These are phyloP conservation scores for Annulohypoxylon maeteangense DNA, from an alignment of 495 filamentous ascomycete species.

Conservation along the genomic window DNA sequence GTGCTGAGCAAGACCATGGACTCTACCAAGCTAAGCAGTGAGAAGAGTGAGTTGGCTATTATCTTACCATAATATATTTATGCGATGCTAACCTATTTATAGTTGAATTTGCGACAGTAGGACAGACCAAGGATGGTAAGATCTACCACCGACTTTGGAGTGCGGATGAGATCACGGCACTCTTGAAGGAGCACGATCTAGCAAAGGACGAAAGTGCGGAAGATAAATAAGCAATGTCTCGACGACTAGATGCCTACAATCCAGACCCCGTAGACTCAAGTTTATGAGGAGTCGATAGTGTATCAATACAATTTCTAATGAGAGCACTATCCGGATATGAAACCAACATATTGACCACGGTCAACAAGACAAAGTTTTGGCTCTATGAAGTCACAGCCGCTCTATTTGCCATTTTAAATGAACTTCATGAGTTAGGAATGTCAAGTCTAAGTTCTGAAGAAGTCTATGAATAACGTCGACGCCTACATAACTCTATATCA, in stretches of 20 bases:
- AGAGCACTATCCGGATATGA: conserved; percentile 13
- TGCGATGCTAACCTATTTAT: conserved; percentile 48
- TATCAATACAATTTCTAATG: conserved; percentile 34
- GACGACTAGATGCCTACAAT: neutral
- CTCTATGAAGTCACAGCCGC: neutral
- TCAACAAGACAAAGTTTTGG: neutral
- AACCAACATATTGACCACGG: neutral
- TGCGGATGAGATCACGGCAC: conserved; percentile 93
- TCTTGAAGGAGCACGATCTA: conserved; percentile 94
- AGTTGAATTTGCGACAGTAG: conserved; percentile 99
- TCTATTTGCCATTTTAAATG: neutral
- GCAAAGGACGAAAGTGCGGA: conserved; percentile 87
- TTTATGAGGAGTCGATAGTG: conserved; percentile 18
- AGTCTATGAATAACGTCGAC: conserved; percentile 24
- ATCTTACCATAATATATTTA: conserved; percentile 2
- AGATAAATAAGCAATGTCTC: conserved; percentile 55
- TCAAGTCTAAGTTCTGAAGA: neutral
- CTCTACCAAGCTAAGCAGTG: conserved; percentile 95
- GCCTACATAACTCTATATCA: neutral
- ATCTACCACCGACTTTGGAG: conserved; percentile 98
- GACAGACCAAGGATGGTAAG: conserved; percentile 91
- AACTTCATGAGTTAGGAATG: neutral
- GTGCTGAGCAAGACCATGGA: conserved; percentile 99
- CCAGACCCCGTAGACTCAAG: conserved; percentile 10
- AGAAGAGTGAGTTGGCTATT: conserved; percentile 80